These are phyloP conservation scores for Lactifluus piperatus DNA, from an alignment of 768 basidiomycete genomes.

Conservation along the genomic window DNA sequence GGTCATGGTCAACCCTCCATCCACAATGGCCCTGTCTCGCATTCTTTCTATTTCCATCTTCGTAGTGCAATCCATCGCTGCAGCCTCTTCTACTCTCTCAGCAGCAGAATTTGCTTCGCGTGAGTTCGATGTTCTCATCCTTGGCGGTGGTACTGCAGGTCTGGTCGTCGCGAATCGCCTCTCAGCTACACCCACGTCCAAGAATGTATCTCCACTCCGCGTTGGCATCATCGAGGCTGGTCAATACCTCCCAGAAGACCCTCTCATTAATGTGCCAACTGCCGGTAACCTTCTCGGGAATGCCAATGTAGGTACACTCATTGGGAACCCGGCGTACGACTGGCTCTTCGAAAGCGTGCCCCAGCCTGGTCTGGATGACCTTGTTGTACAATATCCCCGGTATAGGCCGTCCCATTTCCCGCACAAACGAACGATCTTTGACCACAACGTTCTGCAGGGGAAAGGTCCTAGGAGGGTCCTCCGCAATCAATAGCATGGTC, in stretches of 20 bases:
- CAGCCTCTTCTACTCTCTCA: conserved; percentile 2
- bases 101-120: conserved; percentile 11
- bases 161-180: conserved; percentile 18
- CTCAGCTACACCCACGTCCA: conserved; percentile 7
- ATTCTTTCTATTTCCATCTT: background rate
- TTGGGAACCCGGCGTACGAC: conserved; percentile 18
- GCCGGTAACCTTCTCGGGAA: conserved; percentile 18
- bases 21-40: background rate
- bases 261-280: conserved; percentile 17
- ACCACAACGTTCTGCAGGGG: background rate
- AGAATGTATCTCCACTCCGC: conserved; percentile 7
- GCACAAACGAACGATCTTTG: background rate
- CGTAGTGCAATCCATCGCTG: background rate
- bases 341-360: conserved; percentile 18
- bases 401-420: background rate
- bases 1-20: background rate
- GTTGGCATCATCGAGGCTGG: conserved; percentile 19
- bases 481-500: conserved; percentile 19
- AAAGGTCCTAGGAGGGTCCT: conserved; percentile 18
- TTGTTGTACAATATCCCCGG: conserved; percentile 15
- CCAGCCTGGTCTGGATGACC: conserved; percentile 13
- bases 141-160: conserved; percentile 17
- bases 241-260: conserved; percentile 12
- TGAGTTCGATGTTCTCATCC: conserved; percentile 13
- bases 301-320: conserved; percentile 12